phyloP scores from a whole-genome alignment of 495 filamentous ascomycete species.

The Penicillium herquei region DNA sequence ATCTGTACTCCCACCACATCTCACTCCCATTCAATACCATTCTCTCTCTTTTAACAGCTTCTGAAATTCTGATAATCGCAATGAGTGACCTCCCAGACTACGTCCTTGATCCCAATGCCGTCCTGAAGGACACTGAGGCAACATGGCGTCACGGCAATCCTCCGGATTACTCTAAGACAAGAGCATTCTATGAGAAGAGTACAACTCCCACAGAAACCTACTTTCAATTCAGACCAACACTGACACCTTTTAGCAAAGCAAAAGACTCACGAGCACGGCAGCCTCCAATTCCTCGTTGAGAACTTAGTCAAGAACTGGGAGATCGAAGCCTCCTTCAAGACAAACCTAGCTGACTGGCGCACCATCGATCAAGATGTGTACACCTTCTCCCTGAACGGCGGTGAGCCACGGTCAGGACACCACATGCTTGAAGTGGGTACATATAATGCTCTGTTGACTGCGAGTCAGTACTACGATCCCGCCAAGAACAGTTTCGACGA shows the following conservation, averaged over 20 bases:
- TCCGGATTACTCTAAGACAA: conserved; percentile 61
- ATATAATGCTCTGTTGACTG: conserved; percentile 63
- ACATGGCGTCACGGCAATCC: conserved; percentile 58
- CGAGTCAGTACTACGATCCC: conserved; percentile 62
- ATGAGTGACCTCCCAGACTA: conserved; percentile 48
- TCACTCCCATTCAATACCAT: no score
- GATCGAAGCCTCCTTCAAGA: conserved; percentile 67
- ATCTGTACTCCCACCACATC: no score
- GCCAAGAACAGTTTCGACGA: conserved; percentile 53
- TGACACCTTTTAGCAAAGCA: neutral
- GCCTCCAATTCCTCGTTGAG: conserved; percentile 58
- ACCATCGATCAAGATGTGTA: conserved; percentile 45
- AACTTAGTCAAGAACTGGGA: conserved; percentile 75
- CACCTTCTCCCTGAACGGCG: neutral
- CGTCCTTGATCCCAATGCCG: conserved; percentile 57
- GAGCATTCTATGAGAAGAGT: conserved; percentile 51
- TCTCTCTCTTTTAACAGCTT: neutral
- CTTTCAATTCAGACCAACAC: neutral
- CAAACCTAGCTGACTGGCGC: conserved; percentile 57
- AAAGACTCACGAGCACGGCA: conserved; percentile 50
- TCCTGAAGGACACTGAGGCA: conserved; percentile 50
- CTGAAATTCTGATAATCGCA: neutral
- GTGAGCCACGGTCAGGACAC: neutral
- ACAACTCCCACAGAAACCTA: conserved; percentile 49
- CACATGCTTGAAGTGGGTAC: conserved; percentile 67